Evolutionary conservation across 257 asterid species (phyloP).

Genomic region (Solanum phureja): DNA sequence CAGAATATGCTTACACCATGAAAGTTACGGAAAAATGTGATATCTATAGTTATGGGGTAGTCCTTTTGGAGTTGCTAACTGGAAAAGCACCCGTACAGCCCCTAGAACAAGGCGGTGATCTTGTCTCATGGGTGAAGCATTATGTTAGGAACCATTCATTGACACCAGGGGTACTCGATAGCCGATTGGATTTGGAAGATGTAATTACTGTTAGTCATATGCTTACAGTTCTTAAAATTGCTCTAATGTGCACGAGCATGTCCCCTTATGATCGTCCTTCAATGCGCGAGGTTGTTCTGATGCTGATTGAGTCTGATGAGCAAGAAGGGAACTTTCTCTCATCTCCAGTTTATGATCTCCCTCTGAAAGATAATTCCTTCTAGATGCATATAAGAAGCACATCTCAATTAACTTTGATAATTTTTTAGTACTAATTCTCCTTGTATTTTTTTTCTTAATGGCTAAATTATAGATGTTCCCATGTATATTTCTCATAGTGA

Average conservation of each 20-base stretch:
- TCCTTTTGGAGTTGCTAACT: constrained; percentile 69
- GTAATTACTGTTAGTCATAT: constrained; percentile 47
- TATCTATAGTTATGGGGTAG: constrained; percentile 84
- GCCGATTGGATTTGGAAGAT: constrained; percentile 45
- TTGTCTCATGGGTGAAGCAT: constrained; percentile 55
- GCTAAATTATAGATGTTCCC: constrained; percentile 13
- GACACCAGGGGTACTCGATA: constrained; percentile 57
- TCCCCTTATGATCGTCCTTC: constrained; percentile 73
- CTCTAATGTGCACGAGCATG: constrained; percentile 72
- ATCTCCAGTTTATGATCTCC: constrained; percentile 35
- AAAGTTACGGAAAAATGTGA: constrained; percentile 89
- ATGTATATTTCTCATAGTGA: constrained; percentile 29
- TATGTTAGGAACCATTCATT: constrained; percentile 45
- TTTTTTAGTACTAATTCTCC: constrained; percentile 19
- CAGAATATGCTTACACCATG: constrained; percentile 94
- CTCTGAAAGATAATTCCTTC: constrained; percentile 25
- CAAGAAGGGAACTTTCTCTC: constrained; percentile 39
- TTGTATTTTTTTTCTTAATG: constrained; percentile 6
- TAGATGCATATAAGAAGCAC: constrained; percentile 26
- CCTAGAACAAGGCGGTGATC: constrained; percentile 80
- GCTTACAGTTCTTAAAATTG: constrained; percentile 64
- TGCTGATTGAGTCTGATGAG: constrained; percentile 71
- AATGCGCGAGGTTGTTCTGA: constrained; percentile 75
- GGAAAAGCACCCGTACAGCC: constrained; percentile 93
- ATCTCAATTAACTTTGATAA: constrained; percentile 8